These are phyloP conservation scores for Triticum dicoccoides DNA, from an alignment of 176 grass and related monocot genomes.

Conservation along the genomic window DNA sequence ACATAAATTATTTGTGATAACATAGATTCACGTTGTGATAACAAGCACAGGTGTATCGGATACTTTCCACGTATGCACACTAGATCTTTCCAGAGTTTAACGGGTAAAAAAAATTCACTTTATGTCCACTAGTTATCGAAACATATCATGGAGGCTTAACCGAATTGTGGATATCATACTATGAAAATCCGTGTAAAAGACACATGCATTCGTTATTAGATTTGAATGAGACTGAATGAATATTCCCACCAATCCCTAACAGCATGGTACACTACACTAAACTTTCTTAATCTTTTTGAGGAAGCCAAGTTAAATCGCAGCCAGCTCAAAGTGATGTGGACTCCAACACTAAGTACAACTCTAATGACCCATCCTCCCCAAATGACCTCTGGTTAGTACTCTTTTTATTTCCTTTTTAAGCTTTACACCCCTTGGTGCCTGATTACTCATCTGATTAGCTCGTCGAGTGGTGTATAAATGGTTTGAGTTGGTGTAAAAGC, in stretches of 20 bases:
- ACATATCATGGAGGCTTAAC: background rate
- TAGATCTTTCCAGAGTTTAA: background rate
- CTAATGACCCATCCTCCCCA: background rate
- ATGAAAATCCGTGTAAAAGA: background rate
- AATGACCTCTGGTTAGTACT: background rate
- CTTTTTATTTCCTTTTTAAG: constrained; percentile 2
- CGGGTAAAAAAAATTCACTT: background rate
- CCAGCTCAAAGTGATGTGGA: constrained; percentile 50
- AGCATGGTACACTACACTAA: constrained; percentile 11
- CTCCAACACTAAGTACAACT: constrained; percentile 20
- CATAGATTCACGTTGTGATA: background rate
- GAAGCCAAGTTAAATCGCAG: constrained; percentile 16
- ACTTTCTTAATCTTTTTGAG: background rate
- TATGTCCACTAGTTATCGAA: background rate
- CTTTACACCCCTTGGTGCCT: constrained; percentile 24
- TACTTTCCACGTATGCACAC: background rate
- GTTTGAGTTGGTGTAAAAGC: constrained; percentile 11
- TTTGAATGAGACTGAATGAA: background rate
- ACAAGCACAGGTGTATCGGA: background rate
- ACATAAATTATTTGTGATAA: background rate
- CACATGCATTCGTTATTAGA: background rate
- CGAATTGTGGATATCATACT: background rate
- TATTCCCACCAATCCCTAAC: background rate
- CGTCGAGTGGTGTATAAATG: constrained; percentile 26
- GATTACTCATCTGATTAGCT: constrained; percentile 14